A percentile compares a stretch with the other conserved stretches of the same genome.
Conservation (phyloP, 129 eudicot genomes). For the Glebionis coronaria region DNA sequence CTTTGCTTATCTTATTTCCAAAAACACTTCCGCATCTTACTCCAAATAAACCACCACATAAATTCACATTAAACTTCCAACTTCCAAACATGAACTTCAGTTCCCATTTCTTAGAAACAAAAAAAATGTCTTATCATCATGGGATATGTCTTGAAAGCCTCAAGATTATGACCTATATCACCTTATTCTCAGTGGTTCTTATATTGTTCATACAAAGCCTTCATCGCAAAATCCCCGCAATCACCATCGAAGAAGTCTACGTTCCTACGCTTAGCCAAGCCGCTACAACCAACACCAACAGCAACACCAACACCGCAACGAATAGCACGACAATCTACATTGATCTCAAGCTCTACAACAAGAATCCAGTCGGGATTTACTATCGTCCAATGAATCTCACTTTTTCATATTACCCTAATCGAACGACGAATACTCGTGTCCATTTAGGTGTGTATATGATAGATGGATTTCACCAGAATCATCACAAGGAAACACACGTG, state of each 20-base stretch:
- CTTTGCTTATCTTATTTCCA: slow-evolving; percentile 30
- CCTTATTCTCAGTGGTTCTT: slow-evolving; percentile 24
- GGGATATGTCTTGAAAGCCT: slow-evolving; percentile 27
- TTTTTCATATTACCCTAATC: slow-evolving; percentile 27
- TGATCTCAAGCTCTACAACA: slow-evolving; percentile 36
- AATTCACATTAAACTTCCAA: slow-evolving; percentile 17
- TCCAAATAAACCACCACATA: slow-evolving; percentile 19
- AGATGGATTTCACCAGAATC: slow-evolving; percentile 26
- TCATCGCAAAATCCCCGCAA: slow-evolving; percentile 28
- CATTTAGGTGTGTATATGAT: slow-evolving; percentile 23
- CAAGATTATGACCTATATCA: slow-evolving; percentile 30
- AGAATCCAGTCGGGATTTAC: slow-evolving; percentile 26
- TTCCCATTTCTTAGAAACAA: slow-evolving; percentile 12
- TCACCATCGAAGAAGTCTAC: slow-evolving; percentile 22
- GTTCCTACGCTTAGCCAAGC: slow-evolving; percentile 25
- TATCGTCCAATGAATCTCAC: slow-evolving; percentile 34
- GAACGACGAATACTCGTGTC: slow-evolving; percentile 8
- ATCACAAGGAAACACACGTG: slow-evolving; percentile 27
- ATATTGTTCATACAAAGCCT: slow-evolving; percentile 36
- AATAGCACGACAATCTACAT: slow-evolving; percentile 22
- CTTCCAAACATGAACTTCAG: slow-evolving; percentile 1
- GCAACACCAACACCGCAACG: not conserved
- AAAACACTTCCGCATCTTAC: slow-evolving; percentile 5
- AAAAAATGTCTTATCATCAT: slow-evolving; percentile 11
- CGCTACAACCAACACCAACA: not conserved